These are phyloP conservation scores for Chenopodium berlandieri DNA, from an alignment of 148 eudicot genomes.

Conservation along the genomic window DNA sequence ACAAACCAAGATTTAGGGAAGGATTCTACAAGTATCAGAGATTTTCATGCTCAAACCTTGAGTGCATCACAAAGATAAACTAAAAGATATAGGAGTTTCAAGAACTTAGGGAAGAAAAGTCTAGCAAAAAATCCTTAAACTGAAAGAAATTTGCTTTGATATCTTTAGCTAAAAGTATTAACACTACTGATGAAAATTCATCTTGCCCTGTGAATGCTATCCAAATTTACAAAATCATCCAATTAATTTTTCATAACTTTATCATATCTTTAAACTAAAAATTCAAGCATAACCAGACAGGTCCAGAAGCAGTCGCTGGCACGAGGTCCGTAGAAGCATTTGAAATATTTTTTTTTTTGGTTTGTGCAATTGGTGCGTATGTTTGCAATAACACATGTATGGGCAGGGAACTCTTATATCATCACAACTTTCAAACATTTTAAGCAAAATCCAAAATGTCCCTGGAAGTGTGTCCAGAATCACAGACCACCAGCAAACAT, in stretches of 20 bases:
- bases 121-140: not conserved
- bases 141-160: not conserved
- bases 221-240: not conserved
- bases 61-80: not conserved
- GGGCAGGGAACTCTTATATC: not conserved
- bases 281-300: not conserved
- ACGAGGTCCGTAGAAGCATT: not conserved
- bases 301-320: not conserved
- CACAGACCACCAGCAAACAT: not conserved
- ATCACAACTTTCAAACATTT: not conserved
- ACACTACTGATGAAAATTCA: not conserved
- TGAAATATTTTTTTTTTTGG: not conserved
- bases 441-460: not conserved
- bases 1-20: not conserved
- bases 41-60: not conserved
- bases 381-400: not conserved
- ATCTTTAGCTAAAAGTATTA: not conserved
- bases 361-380: not conserved
- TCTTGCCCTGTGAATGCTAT: not conserved
- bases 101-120: not conserved
- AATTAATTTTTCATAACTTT: not conserved
- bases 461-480: too few relatives aligned
- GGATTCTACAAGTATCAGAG: not conserved
- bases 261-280: too few relatives aligned
- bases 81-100: not conserved